Base-by-base conservation (phyloP, 148 eudicot genomes). In the Polygonum aviculare region DNA sequence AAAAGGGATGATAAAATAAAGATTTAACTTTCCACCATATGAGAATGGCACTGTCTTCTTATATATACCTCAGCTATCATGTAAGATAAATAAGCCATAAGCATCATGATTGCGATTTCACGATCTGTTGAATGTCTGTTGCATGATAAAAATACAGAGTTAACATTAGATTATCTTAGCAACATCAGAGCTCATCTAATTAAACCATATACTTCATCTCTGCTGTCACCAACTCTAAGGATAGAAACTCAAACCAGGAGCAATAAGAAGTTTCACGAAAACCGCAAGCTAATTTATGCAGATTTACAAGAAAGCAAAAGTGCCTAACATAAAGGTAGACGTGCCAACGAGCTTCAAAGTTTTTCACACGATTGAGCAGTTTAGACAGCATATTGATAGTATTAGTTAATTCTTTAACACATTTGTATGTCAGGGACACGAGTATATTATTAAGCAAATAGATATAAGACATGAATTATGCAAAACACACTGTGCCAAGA, bases 81-180 rank as follows among this genome's bases (percentile, higher is more conserved):
- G 90, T 94, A 94, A 2, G 98, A 94, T 57, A 92, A 80, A 84
- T 94, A 94, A 73, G 98, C 98, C 92, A 94, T 82, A 63, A 94
- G 92, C 86, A 94, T 82, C 98, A 94, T 94, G 75, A 94, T 91
- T 36, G 98, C 98, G 76, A 94, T 91, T 82, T 94, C 98, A 63
- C 98, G 91, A 82, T 94, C 98, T 15, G 98, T 94, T 14, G 98
- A 94, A 82, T 94, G 98, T 77, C 98, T 94, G 89, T 45, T 41
- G 60, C 75, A 73, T 77, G 52, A 51, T 59, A 26, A 36, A 36
- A 60, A 4, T 9, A 67, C 72, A 36, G 44, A 1, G 45, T 67
- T 35, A 67, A 38, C 72, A 67, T 67, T 36, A 63, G 18, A 26
- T 31, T 40, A 12, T 33, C 41, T 18, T 31, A 35, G 70, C 40